phyloP scores from a whole-genome alignment of 768 basidiomycete species.

The Tylopilus plumbeoviolaceoides region DNA sequence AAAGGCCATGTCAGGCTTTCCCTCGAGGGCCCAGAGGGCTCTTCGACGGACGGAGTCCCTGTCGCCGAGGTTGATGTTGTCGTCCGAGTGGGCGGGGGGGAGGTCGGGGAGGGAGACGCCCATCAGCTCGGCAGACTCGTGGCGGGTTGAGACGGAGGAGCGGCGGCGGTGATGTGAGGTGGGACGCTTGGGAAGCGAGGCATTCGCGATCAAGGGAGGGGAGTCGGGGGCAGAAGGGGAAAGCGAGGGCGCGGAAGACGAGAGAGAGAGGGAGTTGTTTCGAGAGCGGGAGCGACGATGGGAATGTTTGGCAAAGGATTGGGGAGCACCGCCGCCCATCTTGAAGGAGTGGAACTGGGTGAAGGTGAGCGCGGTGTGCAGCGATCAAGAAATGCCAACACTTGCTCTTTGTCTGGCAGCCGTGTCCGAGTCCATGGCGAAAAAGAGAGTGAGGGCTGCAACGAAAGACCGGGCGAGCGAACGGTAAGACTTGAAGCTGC shows the following conservation, averaged over 20 bases:
- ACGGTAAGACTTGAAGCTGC: no score
- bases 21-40: conserved; percentile 85
- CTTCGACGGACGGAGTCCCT: conserved; percentile 77
- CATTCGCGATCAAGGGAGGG: conserved; percentile 21
- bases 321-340: conserved; percentile 45
- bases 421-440: conserved; percentile 34
- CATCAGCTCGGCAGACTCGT: conserved; percentile 90
- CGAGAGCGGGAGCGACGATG: conserved; percentile 59
- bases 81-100: conserved; percentile 55
- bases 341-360: conserved; percentile 70
- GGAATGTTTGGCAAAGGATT: conserved; percentile 32
- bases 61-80: conserved; percentile 65
- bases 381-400: no score
- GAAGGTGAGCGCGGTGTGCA: not conserved
- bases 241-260: conserved; percentile 26
- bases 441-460: conserved; percentile 20
- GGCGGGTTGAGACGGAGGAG: conserved; percentile 85
- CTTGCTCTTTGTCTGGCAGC: conserved; percentile 43
- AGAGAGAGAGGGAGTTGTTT: conserved; percentile 42
- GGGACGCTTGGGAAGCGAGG: conserved; percentile 44
- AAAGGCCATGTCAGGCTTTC: conserved; percentile 66
- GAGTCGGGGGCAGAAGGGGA: conserved; percentile 36
- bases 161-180: conserved; percentile 81
- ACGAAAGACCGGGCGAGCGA: not conserved
- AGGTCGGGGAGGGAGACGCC: conserved; percentile 71